phyloP scores from a whole-genome alignment of 495 filamentous ascomycete genomes.

The Lepidopterella palustris region DNA sequence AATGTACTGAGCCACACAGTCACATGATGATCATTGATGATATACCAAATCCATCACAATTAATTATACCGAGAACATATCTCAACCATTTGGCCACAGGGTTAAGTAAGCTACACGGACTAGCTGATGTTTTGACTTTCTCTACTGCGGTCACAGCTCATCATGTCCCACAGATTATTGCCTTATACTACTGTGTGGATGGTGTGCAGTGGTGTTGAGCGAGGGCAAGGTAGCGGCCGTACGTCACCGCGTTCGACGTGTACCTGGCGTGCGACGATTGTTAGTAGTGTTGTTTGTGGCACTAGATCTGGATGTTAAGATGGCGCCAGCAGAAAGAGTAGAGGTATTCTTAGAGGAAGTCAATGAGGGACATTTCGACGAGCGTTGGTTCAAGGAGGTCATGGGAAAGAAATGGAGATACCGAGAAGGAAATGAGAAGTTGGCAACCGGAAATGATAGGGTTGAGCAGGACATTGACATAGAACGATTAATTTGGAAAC shows the following conservation, averaged over 20 bases:
- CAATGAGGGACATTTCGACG: slow-evolving; percentile 12
- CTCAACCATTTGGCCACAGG: neutral
- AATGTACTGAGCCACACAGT: neutral
- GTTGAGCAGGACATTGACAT: neutral
- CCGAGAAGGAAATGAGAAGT: slow-evolving; percentile 28
- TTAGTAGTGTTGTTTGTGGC: slow-evolving; percentile 24
- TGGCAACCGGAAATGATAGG: neutral
- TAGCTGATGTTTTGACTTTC: slow-evolving; percentile 12
- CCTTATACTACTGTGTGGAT: slow-evolving; percentile 23
- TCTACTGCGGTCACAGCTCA: slow-evolving; percentile 9
- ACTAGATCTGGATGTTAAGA: slow-evolving; percentile 5
- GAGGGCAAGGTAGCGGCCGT: slow-evolving; percentile 22
- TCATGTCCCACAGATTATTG: neutral
- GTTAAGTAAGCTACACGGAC: slow-evolving; percentile 5
- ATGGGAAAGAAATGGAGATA: slow-evolving; percentile 30
- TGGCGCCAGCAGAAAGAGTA: neutral
- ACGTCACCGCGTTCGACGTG: slow-evolving; percentile 19
- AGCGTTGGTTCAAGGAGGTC: slow-evolving; percentile 26
- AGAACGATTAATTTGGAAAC: neutral
- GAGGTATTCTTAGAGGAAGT: neutral
- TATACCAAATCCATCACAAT: neutral
- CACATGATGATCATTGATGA: neutral
- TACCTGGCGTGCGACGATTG: slow-evolving; percentile 14
- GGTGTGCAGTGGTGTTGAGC: slow-evolving; percentile 26
- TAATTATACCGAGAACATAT: neutral